Evolutionary conservation across 1,284 basidiomycete genomes (phyloP).

Genomic region (Cerioporus squamosus): DNA sequence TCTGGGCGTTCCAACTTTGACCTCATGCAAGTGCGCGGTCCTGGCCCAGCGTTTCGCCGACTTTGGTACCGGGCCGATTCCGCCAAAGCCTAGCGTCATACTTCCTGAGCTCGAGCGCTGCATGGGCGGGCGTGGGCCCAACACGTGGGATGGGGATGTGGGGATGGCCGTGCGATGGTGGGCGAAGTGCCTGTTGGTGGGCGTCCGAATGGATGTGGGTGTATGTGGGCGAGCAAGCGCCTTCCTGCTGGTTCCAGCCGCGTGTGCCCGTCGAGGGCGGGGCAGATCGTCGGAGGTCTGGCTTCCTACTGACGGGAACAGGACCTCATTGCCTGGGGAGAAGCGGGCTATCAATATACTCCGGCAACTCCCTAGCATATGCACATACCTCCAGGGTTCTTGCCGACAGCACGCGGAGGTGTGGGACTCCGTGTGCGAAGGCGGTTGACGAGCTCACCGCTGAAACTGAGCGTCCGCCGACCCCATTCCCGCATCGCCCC

Average conservation of each 20-base stretch:
- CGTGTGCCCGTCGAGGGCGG: slow-evolving; percentile 20
- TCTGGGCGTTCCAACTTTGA: slow-evolving; percentile 36
- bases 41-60: slow-evolving; percentile 68
- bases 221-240: slow-evolving; percentile 29
- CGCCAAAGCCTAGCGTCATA: slow-evolving; percentile 31
- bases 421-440: slow-evolving; percentile 44
- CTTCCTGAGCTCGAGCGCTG: slow-evolving; percentile 54
- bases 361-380: background rate
- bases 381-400: slow-evolving; percentile 14
- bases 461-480: slow-evolving; percentile 56
- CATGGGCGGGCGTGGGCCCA: slow-evolving; percentile 36
- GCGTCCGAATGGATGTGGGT: slow-evolving; percentile 28
- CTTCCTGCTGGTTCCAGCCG: slow-evolving; percentile 15
- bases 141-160: slow-evolving; percentile 20
- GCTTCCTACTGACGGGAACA: slow-evolving; percentile 27
- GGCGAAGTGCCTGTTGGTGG: slow-evolving; percentile 24
- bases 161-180: slow-evolving; percentile 19
- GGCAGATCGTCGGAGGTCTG: slow-evolving; percentile 20
- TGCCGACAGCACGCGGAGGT: slow-evolving; percentile 14
- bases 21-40: slow-evolving; percentile 74
- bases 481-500: slow-evolving; percentile 56
- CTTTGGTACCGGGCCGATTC: slow-evolving; percentile 41
- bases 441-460: slow-evolving; percentile 53
- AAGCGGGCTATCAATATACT: background rate
- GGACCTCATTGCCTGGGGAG: slow-evolving; percentile 22